A percentile compares a stretch with the other conserved stretches of the same genome.
These are phyloP conservation scores for Rachicladosporium sp. DNA, from an alignment of 2,329 filamentous ascomycete genomes.

Conservation along the genomic window DNA sequence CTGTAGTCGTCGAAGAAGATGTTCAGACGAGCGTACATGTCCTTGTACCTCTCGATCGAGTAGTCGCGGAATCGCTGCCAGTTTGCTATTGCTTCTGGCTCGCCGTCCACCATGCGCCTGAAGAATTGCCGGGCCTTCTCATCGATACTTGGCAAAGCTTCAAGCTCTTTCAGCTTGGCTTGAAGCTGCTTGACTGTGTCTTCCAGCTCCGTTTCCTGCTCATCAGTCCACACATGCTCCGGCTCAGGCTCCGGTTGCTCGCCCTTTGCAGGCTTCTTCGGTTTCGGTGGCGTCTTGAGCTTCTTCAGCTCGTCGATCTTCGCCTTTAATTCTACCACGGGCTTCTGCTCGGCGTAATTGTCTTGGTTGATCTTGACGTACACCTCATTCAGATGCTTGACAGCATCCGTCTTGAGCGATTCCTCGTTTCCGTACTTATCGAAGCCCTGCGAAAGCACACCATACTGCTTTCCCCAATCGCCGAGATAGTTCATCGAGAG, in stretches of 20 bases:
- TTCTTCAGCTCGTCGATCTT: constrained; percentile 31
- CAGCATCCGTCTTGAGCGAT: constrained; percentile 57
- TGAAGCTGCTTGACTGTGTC: constrained; percentile 36
- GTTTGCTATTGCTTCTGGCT: constrained; percentile 45
- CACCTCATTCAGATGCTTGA: constrained; percentile 70
- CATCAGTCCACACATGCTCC: constrained; percentile 26
- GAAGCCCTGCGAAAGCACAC: constrained; percentile 60
- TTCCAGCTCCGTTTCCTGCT: constrained; percentile 37
- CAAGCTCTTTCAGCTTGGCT: constrained; percentile 35
- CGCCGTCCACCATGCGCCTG: constrained; percentile 55
- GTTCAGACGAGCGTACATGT: constrained; percentile 52
- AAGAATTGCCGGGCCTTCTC: constrained; percentile 63
- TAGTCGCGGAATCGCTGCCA: constrained; percentile 54
- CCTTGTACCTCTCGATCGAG: constrained; percentile 52
- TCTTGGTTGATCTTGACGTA: constrained; percentile 64
- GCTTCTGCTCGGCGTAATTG: constrained; percentile 52
- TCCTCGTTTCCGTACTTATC: constrained; percentile 64
- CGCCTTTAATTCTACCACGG: constrained; percentile 40
- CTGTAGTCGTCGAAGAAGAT: constrained; percentile 55
- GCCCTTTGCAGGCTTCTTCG: constrained; percentile 29
- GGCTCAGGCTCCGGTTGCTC: constrained; percentile 30
- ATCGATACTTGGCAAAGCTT: constrained; percentile 48
- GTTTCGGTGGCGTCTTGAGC: constrained; percentile 25
- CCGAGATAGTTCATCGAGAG: constrained; percentile 63
- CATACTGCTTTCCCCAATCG: constrained; percentile 68